Percentiles rank a stretch among this genome's conserved stretches.
Evolutionary conservation across 75 land plant genomes (phyloP).

Genomic region (Picea sitchensis): DNA sequence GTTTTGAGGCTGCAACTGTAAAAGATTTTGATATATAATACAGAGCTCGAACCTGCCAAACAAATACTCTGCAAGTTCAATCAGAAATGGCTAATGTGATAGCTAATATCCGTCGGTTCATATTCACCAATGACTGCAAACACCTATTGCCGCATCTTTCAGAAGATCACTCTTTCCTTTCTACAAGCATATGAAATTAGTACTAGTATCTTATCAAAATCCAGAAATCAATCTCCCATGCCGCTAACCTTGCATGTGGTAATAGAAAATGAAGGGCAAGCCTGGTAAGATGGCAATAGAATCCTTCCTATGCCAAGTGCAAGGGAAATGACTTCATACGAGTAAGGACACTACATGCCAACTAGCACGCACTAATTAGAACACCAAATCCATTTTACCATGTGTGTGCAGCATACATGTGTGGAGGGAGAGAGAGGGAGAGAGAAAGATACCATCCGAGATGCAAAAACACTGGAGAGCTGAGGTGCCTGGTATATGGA

Average conservation of each 20-base stretch:
- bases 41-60: conserved; percentile 73
- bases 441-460: conserved; percentile 55
- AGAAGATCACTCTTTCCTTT: neutral
- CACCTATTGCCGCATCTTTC: neutral
- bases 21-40: conserved; percentile 93
- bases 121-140: neutral
- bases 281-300: neutral
- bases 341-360: neutral
- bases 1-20: conserved; percentile 69
- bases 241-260: neutral
- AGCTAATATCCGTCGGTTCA: neutral
- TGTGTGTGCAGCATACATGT: too few species aligned
- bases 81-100: neutral
- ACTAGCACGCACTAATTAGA: neutral
- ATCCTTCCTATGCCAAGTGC: neutral
- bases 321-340: neutral
- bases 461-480: conserved; percentile 80
- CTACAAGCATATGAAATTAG: neutral
- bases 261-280: neutral
- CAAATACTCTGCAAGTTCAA: neutral
- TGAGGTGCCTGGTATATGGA: conserved; percentile 96
- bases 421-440: too few species aligned
- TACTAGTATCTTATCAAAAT: neutral
- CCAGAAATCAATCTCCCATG: neutral
- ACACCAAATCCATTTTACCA: neutral